Evolutionary conservation across 768 basidiomycete genomes (phyloP).

Genomic region (Astraeus odoratus): DNA sequence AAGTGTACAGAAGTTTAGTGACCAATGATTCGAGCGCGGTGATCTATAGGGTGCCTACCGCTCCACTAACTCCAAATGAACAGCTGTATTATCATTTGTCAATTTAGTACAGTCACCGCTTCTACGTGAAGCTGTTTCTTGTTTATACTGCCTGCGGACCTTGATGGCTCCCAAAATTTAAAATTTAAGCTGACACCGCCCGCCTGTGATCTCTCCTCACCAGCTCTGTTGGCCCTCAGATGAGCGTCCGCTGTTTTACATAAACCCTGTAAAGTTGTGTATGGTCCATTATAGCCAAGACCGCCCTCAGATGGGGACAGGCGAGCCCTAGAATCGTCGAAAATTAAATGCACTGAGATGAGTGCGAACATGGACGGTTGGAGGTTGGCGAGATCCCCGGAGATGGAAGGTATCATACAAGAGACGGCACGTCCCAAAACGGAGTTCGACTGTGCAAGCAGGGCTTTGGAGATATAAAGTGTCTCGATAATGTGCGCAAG

Average conservation of each 20-base stretch:
- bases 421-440: slow-evolving; percentile 28
- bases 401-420: slow-evolving; percentile 36
- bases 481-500: slow-evolving; percentile 53
- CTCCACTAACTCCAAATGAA: neutral
- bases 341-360: slow-evolving; percentile 47
- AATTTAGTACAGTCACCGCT: slow-evolving; percentile 16
- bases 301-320: slow-evolving; percentile 49
- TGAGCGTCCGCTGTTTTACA: slow-evolving; percentile 49
- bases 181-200: slow-evolving; percentile 44
- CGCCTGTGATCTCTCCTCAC: slow-evolving; percentile 33
- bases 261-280: slow-evolving; percentile 53
- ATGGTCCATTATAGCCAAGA: slow-evolving; percentile 53
- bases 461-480: slow-evolving; percentile 43
- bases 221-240: slow-evolving; percentile 29
- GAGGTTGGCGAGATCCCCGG: slow-evolving; percentile 45
- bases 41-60: neutral
- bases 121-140: slow-evolving; percentile 17
- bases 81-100: neutral
- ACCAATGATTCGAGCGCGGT: neutral
- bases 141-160: slow-evolving; percentile 21
- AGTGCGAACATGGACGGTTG: slow-evolving; percentile 56
- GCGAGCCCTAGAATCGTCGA: slow-evolving; percentile 61
- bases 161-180: slow-evolving; percentile 18
- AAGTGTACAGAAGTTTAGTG: no score
- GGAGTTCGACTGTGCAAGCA: slow-evolving; percentile 28